phyloP scores from a whole-genome alignment of 2,329 filamentous ascomycete genomes.

The Fonsecaea pugnacius region DNA sequence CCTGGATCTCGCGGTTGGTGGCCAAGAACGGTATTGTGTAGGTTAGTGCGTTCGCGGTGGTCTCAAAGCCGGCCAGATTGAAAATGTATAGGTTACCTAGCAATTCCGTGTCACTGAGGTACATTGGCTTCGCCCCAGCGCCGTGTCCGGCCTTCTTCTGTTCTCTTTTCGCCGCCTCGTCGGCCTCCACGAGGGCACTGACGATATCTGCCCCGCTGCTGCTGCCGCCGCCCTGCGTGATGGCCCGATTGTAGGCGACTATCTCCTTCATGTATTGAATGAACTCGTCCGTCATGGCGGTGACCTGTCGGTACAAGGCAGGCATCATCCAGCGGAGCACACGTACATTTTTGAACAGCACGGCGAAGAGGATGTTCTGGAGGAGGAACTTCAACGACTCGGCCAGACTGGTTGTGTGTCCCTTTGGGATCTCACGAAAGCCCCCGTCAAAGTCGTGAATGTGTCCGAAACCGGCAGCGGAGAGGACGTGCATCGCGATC shows the following conservation, averaged over 20 bases:
- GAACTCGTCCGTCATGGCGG: slow-evolving; percentile 19
- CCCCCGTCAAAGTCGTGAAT: slow-evolving; percentile 27
- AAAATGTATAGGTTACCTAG: slow-evolving; percentile 57
- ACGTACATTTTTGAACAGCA: slow-evolving; percentile 30
- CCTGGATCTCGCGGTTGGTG: slow-evolving; percentile 50
- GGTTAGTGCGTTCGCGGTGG: slow-evolving; percentile 53
- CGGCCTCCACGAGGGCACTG: slow-evolving; percentile 36
- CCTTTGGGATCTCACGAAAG: slow-evolving; percentile 21
- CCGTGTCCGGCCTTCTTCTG: slow-evolving; percentile 42
- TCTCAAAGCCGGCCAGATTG: slow-evolving; percentile 59
- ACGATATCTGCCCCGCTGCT: slow-evolving; percentile 22
- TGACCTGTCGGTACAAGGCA: slow-evolving; percentile 36
- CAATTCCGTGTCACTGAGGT: slow-evolving; percentile 50
- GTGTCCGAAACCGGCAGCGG: slow-evolving; percentile 45
- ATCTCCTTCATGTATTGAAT: slow-evolving; percentile 32
- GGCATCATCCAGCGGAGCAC: slow-evolving; percentile 39
- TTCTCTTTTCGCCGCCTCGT: slow-evolving; percentile 36
- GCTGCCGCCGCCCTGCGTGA: slow-evolving; percentile 40
- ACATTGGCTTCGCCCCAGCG: slow-evolving; percentile 28
- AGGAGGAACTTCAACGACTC: slow-evolving; percentile 36
- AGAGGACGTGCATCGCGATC: slow-evolving; percentile 46
- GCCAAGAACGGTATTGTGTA: slow-evolving; percentile 53
- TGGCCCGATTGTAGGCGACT: slow-evolving; percentile 23
- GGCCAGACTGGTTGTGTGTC: slow-evolving; percentile 37
- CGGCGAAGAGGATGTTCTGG: slow-evolving; percentile 31